Conservation (phyloP, 1,284 basidiomycete species). For the Rhodofomes roseus region DNA sequence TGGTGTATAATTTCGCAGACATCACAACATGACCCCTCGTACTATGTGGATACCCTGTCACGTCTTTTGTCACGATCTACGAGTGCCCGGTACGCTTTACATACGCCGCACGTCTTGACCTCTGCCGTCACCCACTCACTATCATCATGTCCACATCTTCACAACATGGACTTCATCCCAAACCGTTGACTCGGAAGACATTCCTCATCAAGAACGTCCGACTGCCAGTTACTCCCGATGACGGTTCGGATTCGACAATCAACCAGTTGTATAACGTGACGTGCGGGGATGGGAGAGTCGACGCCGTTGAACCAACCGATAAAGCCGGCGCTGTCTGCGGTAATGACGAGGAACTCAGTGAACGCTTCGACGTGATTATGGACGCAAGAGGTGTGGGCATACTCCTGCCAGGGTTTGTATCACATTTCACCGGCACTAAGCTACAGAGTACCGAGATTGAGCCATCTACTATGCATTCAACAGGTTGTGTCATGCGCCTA, state of each 20-base stretch:
- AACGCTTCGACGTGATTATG: conserved; percentile 19
- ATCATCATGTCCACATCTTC: not conserved
- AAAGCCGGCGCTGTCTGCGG: not conserved
- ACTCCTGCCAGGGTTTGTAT: conserved; percentile 48
- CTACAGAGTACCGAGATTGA: not conserved
- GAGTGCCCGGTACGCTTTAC: not conserved
- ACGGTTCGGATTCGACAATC: conserved; percentile 9
- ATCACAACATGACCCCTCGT: not conserved
- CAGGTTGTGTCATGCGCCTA: conserved; percentile 60
- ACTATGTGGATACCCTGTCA: not conserved
- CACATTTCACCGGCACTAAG: not conserved
- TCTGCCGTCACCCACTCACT: not conserved
- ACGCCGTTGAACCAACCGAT: conserved; percentile 7
- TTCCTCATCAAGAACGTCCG: not conserved
- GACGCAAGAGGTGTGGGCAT: conserved; percentile 43
- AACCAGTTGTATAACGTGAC: conserved; percentile 23
- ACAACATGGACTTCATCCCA: no score
- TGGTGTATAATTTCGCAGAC: not conserved
- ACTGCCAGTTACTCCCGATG: conserved; percentile 4
- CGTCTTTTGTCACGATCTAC: not conserved
- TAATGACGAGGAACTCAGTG: not conserved
- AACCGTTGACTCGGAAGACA: not conserved
- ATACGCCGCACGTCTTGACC: not conserved
- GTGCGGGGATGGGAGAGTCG: conserved; percentile 21
- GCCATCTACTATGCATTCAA: not conserved